Conservation (phyloP, 176 grass and related monocot species). For the Paspalum vaginatum region DNA sequence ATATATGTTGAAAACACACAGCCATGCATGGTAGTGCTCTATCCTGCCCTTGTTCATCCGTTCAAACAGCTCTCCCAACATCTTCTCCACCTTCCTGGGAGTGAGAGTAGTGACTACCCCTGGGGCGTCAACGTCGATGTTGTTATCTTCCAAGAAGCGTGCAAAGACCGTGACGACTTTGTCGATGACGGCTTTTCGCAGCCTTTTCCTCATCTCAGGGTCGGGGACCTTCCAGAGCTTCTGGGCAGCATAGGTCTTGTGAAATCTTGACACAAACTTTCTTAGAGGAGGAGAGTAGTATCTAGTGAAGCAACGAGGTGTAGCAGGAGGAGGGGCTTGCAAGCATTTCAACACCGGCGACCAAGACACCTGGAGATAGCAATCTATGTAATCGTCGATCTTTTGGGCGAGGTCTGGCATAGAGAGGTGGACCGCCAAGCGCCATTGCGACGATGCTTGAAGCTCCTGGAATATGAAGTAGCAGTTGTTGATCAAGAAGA, state of each 20-base stretch:
- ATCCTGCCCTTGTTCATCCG: not conserved
- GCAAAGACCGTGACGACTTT: not conserved
- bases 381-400: not conserved
- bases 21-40: too few species aligned
- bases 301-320: not conserved
- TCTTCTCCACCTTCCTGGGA: not conserved
- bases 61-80: slow-evolving; percentile 25
- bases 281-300: not conserved
- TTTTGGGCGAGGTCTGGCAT: rapidly evolving
- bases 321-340: not conserved
- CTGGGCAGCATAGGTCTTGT: not conserved
- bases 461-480: not conserved
- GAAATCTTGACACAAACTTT: not conserved
- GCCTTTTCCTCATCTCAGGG: not conserved
- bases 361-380: not conserved
- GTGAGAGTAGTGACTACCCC: not conserved
- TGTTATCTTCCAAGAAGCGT: not conserved
- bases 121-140: not conserved
- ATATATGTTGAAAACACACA: too few species aligned
- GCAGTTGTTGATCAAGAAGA: slow-evolving; percentile 14
- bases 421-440: not conserved
- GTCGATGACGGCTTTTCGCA: not conserved
- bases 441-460: not conserved
- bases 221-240: slow-evolving; percentile 29
- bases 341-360: slow-evolving; percentile 1